These are phyloP conservation scores for Talaromyces sp. DNA, from an alignment of 2,329 filamentous ascomycete species.

Conservation along the genomic window DNA sequence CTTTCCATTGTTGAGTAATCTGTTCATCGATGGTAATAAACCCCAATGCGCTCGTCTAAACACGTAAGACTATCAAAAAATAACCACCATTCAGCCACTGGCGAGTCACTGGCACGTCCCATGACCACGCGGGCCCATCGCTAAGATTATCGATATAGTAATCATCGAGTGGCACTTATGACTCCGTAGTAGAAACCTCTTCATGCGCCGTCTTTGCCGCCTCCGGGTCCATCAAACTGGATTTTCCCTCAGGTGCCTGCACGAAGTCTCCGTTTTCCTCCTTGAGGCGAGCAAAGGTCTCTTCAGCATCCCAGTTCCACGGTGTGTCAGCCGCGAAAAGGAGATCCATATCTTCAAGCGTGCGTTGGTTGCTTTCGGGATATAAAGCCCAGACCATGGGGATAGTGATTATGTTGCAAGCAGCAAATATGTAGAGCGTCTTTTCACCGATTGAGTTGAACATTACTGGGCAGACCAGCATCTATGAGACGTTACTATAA, in stretches of 20 bases:
- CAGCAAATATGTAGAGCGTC: slow-evolving; percentile 70
- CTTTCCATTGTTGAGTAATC: background rate
- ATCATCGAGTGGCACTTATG: background rate
- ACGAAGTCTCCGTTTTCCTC: slow-evolving; percentile 55
- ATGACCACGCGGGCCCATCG: background rate
- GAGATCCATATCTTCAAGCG: slow-evolving; percentile 71
- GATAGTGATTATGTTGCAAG: slow-evolving; percentile 62
- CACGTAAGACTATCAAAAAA: background rate
- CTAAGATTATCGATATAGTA: background rate
- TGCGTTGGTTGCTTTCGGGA: slow-evolving; percentile 69
- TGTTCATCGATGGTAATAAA: background rate
- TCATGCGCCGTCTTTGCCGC: slow-evolving; percentile 24
- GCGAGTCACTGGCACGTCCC: background rate
- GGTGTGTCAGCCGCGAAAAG: slow-evolving; percentile 64
- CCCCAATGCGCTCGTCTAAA: slow-evolving; percentile 1
- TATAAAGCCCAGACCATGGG: slow-evolving; percentile 70
- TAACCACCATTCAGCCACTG: background rate
- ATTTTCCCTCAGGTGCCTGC: slow-evolving; percentile 35
- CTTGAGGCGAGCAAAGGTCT: slow-evolving; percentile 60
- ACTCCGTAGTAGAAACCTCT: slow-evolving; percentile 9
- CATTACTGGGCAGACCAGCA: slow-evolving; percentile 56
- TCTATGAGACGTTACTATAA: slow-evolving; percentile 26
- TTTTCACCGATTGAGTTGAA: slow-evolving; percentile 64
- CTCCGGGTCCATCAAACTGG: slow-evolving; percentile 33
- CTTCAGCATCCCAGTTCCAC: slow-evolving; percentile 69